Evolutionary conservation across 768 basidiomycete genomes (phyloP), one percentile per base, ranked within the genome.

Genomic region (Cystobasidium ongulense): DNA sequence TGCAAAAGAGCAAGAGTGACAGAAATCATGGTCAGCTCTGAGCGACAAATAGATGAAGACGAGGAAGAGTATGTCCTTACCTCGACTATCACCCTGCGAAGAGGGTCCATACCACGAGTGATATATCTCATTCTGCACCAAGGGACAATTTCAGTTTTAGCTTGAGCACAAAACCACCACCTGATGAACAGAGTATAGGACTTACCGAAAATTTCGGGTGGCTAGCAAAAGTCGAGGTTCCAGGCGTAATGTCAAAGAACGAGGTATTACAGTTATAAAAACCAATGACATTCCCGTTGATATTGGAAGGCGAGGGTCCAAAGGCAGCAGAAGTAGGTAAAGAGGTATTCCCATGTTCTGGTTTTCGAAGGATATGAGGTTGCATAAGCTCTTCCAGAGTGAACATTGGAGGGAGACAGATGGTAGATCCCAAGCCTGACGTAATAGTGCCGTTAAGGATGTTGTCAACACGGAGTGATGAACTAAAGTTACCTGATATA

Each of bases 371-470:
- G 53, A 54, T 29, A 54, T 54, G 53, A 23, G 53, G 53, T 29
- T 54, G 53, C 21, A 54, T 57, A 31, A 54, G n/a, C 18, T 70
- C 50, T 29, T 70, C 67, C 46, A 70, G 43, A 21, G 67, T 70
- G 23, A 70, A 46, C 21, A 70, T 70, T 18, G 67, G 67, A 15
- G 67, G 67, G 25, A 70, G 35, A n/a, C 8, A n/a, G 43, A 66
- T 66, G 39, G 64, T 17, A 15, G 53, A 54, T n/a, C 29, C 53
- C 8, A 54, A n/a, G 29, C 53, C 53, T 23, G 53, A n/a, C 29
- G 53, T 11, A 54, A 7, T 29, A 11, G 10, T 7, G 21, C 29
- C 53, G 21, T n/a, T 23, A 41, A 41, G 7, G 39, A 8, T 41
- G 53, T 29, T 54, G 21, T n/a, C 29, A 54, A 54, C 53, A 54